A percentile compares a stretch with the other conserved stretches of the same genome.
These are phyloP conservation scores for Leccinum subtestaceum DNA, from an alignment of 768 basidiomycete species.

Conservation along the genomic window DNA sequence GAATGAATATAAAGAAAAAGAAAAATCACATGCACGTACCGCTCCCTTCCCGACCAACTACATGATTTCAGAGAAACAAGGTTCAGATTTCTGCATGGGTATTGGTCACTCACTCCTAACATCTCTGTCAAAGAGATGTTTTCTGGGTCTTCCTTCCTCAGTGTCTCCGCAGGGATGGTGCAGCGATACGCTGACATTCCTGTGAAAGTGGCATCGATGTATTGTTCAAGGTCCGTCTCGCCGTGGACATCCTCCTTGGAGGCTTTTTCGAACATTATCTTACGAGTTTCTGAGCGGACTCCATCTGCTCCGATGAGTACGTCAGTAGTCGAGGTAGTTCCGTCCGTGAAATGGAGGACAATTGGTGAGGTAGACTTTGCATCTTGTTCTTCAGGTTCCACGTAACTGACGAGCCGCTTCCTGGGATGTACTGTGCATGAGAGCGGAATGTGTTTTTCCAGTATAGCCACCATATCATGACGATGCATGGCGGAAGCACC, in stretches of 20 bases:
- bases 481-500: conserved; percentile 18
- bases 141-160: conserved; percentile 27
- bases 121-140: conserved; percentile 19
- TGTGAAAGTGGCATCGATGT: conserved; percentile 36
- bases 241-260: neutral
- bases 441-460: conserved; percentile 18
- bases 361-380: conserved; percentile 28
- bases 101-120: conserved; percentile 20
- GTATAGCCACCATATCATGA: conserved; percentile 18
- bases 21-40: neutral
- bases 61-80: conserved; percentile 7
- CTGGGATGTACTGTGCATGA: conserved; percentile 16
- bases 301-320: conserved; percentile 49
- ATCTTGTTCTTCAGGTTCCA: conserved; percentile 2
- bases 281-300: conserved; percentile 32
- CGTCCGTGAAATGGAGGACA: conserved; percentile 14
- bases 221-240: conserved; percentile 6
- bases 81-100: neutral
- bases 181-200: conserved; percentile 41
- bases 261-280: conserved; percentile 20
- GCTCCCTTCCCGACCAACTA: conserved; percentile 15
- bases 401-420: conserved; percentile 23
- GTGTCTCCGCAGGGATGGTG: conserved; percentile 33
- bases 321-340: conserved; percentile 32
- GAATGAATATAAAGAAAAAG: neutral